Conservation (phyloP, 2,329 filamentous ascomycete species). For the Purpureocillium lavendulum region DNA sequence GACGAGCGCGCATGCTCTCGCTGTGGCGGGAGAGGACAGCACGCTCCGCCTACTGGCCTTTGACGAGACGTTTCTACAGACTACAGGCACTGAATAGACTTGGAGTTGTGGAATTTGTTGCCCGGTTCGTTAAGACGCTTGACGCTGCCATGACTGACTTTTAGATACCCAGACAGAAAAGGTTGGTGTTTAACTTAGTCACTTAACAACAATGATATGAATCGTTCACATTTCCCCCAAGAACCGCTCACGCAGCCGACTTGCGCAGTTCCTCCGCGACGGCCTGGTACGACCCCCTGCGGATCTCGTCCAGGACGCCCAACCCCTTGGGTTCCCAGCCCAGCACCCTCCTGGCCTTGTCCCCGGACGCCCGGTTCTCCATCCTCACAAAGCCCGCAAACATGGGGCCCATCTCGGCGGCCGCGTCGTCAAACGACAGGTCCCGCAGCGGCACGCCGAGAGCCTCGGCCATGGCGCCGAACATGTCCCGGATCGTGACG, state of each 20-base stretch:
- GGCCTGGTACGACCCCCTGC: constrained; percentile 15
- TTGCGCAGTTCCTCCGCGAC: constrained; percentile 8
- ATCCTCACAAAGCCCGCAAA: constrained; percentile 22
- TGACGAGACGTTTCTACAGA: neutral
- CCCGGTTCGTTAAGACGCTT: no score
- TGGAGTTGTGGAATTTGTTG: no score
- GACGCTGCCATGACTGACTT: no score
- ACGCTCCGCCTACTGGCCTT: neutral
- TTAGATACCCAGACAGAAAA: no score
- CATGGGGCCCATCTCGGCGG: constrained; percentile 14
- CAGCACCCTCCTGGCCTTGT: constrained; percentile 27
- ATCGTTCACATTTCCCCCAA: neutral
- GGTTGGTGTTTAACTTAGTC: no score
- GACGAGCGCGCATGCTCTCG: neutral
- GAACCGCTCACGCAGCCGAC: no score
- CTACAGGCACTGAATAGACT: neutral
- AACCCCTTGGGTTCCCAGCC: constrained; percentile 26
- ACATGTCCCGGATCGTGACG: constrained; percentile 20
- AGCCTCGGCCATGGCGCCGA: constrained; percentile 13
- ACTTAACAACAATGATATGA: no score
- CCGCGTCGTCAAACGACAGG: constrained; percentile 18
- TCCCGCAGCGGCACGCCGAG: constrained; percentile 14
- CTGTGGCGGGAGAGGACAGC: neutral
- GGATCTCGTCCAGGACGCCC: constrained; percentile 25
- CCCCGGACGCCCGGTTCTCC: constrained; percentile 23